A percentile compares a stretch with the other conserved stretches of the same genome.
phyloP scores from a whole-genome alignment of 2,329 filamentous ascomycete species.

The Davidsoniella australis region DNA sequence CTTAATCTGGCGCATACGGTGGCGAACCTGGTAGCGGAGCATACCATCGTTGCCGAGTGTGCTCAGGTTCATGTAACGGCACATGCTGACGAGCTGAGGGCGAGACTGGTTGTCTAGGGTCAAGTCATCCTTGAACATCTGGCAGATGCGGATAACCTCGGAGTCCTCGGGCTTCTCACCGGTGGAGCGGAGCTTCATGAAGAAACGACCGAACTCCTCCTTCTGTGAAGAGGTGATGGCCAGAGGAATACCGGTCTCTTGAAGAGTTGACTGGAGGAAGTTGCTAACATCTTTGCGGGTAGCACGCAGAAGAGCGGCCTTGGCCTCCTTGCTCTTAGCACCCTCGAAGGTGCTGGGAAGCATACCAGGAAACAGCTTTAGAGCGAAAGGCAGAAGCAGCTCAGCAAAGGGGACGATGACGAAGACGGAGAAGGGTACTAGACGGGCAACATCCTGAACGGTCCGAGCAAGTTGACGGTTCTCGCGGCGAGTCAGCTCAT shows the following conservation, averaged over 20 bases:
- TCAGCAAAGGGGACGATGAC: conserved; percentile 94
- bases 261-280: conserved; percentile 76
- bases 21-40: conserved; percentile 89
- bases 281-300: conserved; percentile 86
- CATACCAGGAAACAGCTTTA: conserved; percentile 93
- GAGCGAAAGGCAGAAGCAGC: conserved; percentile 72
- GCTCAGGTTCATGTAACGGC: conserved; percentile 94
- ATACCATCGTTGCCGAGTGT: conserved; percentile 95
- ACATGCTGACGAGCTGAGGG: conserved; percentile 92
- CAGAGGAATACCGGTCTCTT: conserved; percentile 82
- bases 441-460: conserved; percentile 76
- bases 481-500: conserved; percentile 88
- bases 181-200: conserved; percentile 84
- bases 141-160: conserved; percentile 97
- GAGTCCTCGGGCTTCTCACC: conserved; percentile 75
- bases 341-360: conserved; percentile 94
- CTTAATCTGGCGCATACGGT: conserved; percentile 99
- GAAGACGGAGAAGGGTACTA: conserved; percentile 94
- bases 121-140: conserved; percentile 94
- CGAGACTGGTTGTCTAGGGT: conserved; percentile 93
- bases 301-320: conserved; percentile 62
- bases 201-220: conserved; percentile 91
- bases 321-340: conserved; percentile 76
- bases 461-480: conserved; percentile 84
- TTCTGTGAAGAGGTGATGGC: conserved; percentile 71